These are phyloP conservation scores for Panaeolus papilionaceus DNA, from an alignment of 768 basidiomycete species.

Conservation along the genomic window DNA sequence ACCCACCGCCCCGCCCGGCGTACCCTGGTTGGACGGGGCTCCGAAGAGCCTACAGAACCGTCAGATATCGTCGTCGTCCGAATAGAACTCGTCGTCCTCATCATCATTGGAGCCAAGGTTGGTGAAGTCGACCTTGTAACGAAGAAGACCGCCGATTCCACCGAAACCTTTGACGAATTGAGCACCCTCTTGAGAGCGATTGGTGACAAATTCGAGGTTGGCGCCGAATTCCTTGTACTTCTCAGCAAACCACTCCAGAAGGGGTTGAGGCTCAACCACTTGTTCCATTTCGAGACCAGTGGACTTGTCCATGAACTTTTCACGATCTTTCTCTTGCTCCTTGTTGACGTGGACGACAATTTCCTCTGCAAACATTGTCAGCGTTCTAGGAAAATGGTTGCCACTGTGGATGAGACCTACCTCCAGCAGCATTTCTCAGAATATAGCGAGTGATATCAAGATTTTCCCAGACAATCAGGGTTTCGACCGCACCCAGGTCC, in stretches of 20 bases:
- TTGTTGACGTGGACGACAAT: constrained; percentile 78
- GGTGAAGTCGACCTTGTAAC: constrained; percentile 97
- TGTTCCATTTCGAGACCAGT: constrained; percentile 98
- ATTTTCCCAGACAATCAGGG: constrained; percentile 98
- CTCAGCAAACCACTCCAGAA: constrained; percentile 99
- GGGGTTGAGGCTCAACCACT: constrained; percentile 75
- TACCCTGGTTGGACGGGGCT: constrained; percentile 72
- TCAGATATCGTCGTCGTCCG: constrained; percentile 84
- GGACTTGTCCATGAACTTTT: constrained; percentile 95
- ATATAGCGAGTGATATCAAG: constrained; percentile 88
- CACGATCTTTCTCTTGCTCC: constrained; percentile 91
- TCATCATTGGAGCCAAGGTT: constrained; percentile 79
- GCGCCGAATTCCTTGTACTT: constrained; percentile 99
- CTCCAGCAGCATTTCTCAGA: constrained; percentile 91
- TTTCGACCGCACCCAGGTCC: constrained; percentile 96
- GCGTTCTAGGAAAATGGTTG: not conserved
- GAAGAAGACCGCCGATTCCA: constrained; percentile 93
- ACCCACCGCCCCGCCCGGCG: constrained; percentile 70
- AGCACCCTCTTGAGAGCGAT: constrained; percentile 95
- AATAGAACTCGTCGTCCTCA: constrained; percentile 88
- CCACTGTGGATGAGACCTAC: constrained; percentile 43
- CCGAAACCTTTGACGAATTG: constrained; percentile 99
- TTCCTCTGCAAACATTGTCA: constrained; percentile 62
- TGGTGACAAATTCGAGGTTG: constrained; percentile 94
- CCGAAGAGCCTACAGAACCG: constrained; percentile 85